Conservation (phyloP, 2,329 filamentous ascomycete species). For the Cytospora chrysosperma region DNA sequence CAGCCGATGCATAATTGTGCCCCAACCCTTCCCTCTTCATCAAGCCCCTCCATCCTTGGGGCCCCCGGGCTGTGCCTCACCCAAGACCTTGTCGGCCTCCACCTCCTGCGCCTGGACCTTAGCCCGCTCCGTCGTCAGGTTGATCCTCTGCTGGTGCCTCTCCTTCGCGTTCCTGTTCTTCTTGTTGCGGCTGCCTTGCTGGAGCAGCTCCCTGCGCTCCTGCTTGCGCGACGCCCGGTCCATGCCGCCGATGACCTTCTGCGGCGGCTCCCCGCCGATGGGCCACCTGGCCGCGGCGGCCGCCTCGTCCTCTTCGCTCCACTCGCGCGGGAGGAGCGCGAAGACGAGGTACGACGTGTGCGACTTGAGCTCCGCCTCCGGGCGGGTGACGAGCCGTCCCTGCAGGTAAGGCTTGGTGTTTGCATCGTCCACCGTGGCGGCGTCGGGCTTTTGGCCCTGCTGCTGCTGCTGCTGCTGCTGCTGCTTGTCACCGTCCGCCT, state of each 20-base stretch:
- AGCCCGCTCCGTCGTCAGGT: slow-evolving; percentile 10
- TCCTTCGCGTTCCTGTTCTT: slow-evolving; percentile 19
- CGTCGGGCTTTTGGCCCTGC: background rate
- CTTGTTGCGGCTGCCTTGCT: slow-evolving; percentile 32
- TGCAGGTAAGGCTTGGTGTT: slow-evolving; percentile 64
- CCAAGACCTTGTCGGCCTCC: slow-evolving; percentile 1
- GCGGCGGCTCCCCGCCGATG: slow-evolving; percentile 49
- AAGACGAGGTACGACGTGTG: slow-evolving; percentile 98
- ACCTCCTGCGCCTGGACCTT: slow-evolving; percentile 9
- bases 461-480: too few relatives aligned
- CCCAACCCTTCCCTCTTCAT: background rate
- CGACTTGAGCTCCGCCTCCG: slow-evolving; percentile 87
- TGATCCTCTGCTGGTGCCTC: background rate
- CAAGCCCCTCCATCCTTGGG: background rate
- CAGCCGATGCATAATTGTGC: background rate
- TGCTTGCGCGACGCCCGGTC: slow-evolving; percentile 56
- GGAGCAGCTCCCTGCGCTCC: slow-evolving; percentile 52
- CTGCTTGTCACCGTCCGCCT: slow-evolving; percentile 27
- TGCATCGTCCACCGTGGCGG: slow-evolving; percentile 21
- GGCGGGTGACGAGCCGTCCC: slow-evolving; percentile 74
- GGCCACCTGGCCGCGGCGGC: slow-evolving; percentile 64
- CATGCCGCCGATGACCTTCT: slow-evolving; percentile 51
- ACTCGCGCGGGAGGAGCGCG: slow-evolving; percentile 81
- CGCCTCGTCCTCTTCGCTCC: slow-evolving; percentile 79
- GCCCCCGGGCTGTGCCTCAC: background rate